Percentiles rank a stretch among this genome's conserved stretches.
Conservation (phyloP, 495 filamentous ascomycete genomes). For the Aspergillus wentii region DNA sequence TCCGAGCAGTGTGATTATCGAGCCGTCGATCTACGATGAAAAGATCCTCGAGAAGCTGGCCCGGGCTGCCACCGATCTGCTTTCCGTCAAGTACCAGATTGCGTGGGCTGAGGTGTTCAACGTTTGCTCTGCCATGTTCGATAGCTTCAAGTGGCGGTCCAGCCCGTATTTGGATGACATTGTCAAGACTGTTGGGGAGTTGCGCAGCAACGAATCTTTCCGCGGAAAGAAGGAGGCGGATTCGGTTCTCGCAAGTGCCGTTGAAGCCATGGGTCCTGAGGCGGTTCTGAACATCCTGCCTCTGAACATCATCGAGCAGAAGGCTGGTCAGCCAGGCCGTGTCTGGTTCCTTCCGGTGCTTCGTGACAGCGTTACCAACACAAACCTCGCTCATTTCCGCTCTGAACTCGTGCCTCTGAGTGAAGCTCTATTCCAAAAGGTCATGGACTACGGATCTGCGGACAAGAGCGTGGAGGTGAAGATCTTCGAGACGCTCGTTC, state of each 20-base stretch:
- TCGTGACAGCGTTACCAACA: slow-evolving; percentile 78
- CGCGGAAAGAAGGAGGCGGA: slow-evolving; percentile 93
- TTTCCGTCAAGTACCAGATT: slow-evolving; percentile 85
- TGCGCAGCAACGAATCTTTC: slow-evolving; percentile 85
- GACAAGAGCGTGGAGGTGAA: slow-evolving; percentile 93
- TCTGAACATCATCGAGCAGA: slow-evolving; percentile 74
- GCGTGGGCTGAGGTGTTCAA: slow-evolving; percentile 96
- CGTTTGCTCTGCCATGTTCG: slow-evolving; percentile 81
- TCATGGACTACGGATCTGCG: slow-evolving; percentile 69
- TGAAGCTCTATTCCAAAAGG: slow-evolving; percentile 81
- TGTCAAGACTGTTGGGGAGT: slow-evolving; percentile 74
- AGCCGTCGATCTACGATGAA: slow-evolving; percentile 86
- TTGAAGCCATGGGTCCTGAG: slow-evolving; percentile 83
- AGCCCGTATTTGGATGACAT: slow-evolving; percentile 68
- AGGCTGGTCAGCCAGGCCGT: slow-evolving; percentile 70
- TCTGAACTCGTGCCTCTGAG: slow-evolving; percentile 82
- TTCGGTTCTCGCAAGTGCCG: slow-evolving; percentile 76
- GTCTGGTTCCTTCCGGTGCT: slow-evolving; percentile 94
- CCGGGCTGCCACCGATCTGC: slow-evolving; percentile 58
- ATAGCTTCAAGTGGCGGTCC: slow-evolving; percentile 79
- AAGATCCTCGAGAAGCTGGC: slow-evolving; percentile 74
- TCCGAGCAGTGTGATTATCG: slow-evolving; percentile 70
- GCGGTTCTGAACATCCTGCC: slow-evolving; percentile 75
- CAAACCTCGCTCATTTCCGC: slow-evolving; percentile 79
- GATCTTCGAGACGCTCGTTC: slow-evolving; percentile 93